phyloP scores from a whole-genome alignment of 345 rosid species.

The Aurinia saxatilis region DNA sequence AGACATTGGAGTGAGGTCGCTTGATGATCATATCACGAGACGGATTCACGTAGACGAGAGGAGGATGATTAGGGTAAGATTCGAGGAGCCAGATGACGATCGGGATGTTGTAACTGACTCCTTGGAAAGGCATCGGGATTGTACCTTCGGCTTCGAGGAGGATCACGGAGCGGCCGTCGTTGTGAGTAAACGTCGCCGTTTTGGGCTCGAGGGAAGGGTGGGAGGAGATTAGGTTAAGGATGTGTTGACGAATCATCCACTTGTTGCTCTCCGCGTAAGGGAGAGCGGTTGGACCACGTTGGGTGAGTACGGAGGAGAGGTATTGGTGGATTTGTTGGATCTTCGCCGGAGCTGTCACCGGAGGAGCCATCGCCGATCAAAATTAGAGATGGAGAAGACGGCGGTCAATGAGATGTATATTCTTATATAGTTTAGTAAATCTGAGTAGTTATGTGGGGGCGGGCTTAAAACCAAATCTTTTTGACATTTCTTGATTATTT shows the following conservation, averaged over 20 bases:
- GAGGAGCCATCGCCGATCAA: conserved; percentile 24
- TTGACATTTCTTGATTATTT: too few species aligned
- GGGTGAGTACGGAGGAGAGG: conserved; percentile 73
- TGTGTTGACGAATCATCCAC: conserved; percentile 90
- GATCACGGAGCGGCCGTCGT: conserved; percentile 86
- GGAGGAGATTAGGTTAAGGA: conserved; percentile 44
- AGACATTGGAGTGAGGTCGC: conserved; percentile 71
- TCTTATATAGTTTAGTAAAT: too few species aligned
- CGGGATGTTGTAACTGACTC: conserved; percentile 87
- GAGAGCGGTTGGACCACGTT: conserved; percentile 72
- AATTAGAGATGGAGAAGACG: background rate
- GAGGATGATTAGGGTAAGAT: conserved; percentile 75
- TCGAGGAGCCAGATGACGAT: conserved; percentile 87
- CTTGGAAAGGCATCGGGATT: conserved; percentile 71
- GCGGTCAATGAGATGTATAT: background rate
- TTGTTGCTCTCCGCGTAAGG: conserved; percentile 78
- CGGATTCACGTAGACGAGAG: conserved; percentile 84
- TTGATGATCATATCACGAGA: conserved; percentile 96
- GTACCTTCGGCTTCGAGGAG: conserved; percentile 95
- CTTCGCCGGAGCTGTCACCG: conserved; percentile 28
- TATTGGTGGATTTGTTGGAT: conserved; percentile 64
- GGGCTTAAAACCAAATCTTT: too few species aligned
- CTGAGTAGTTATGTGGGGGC: too few species aligned
- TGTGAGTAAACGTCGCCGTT: conserved; percentile 87
- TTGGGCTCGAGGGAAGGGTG: conserved; percentile 74